Base-by-base conservation (phyloP, 2,329 filamentous ascomycete genomes). In the Podosphaera aphanis region DNA sequence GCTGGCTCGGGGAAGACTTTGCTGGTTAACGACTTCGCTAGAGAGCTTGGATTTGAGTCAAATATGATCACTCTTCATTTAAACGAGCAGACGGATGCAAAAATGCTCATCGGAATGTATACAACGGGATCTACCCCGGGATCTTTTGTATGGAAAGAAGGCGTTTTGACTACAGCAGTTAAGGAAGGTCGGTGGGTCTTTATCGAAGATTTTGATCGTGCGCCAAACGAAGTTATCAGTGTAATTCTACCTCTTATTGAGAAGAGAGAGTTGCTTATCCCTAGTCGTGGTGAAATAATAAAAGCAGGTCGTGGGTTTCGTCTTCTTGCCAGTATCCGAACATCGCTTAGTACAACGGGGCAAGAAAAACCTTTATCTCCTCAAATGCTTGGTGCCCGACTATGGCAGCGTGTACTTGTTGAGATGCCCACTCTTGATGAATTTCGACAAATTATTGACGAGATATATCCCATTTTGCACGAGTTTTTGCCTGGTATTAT, bases 11-110 rank as follows among this genome's bases (percentile, higher is more conserved):
- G 90, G 44, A 99, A 99, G 65, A 94, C 90, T 0, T 77, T 83
- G 0, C 63, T 93, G 18, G 74, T 92, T 13, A 80, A 83, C 51
- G 79, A 94, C 59, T 71, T 88, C 49, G 86, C 88, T 20, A 74
- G 73, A 55, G 73, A 79, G 53, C 72, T 95, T 46, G 82, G 81
- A 49, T 83, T 83, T 62, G 73, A 82, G 19, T 72, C 77, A 5
- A 74, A 73, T 48, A 85, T 98, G 76, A 80, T 98, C 45, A 95
- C 88, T 2, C 68, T 99, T 25, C 88, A 98, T 61, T 67, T 99
- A 29, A 98, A 98, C 59, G 90, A 95, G 62, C 92, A 99, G 61
- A 95, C 86, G 2, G 90, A 99, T 62, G 86, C 88, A 0, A 99
- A 98, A 62, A 82, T 93, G 65, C 73, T 99, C 36, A 75, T 98